Base-by-base conservation (phyloP, 805 yeast species). In the Starmerella floricola region DNA sequence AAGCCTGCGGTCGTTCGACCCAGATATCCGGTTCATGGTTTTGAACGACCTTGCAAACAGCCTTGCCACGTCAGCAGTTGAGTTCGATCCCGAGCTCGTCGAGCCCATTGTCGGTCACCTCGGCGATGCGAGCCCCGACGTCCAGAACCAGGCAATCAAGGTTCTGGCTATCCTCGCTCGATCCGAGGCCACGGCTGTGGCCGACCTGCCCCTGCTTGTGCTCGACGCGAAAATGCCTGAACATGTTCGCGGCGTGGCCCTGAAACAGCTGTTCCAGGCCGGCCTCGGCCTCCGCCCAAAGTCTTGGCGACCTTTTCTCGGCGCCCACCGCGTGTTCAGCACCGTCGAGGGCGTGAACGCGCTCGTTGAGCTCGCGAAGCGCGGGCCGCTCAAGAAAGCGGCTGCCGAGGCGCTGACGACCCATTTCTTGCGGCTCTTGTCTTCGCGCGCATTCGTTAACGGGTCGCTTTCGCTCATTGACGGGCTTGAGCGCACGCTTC, bases 1-100 rank as follows among this genome's bases (percentile, higher is more conserved):
- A 49, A 49, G 50, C 53, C 42, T 65, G 53, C 28, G 45, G 16
- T 52, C 57, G 20, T 46, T 57, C 31, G 94, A 84, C 53, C 80
- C 91, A 3, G 94, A 84, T 56, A 63, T 80, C 50, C 65, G 94
- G 57, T 84, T 76, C 62, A 84, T 84, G 94, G 93, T 87, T 2
- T 63, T 84, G 42, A 79, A 73, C 51, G 94, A 84, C 55, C 48
- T 27, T 30, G 38, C 13, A 36, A 36, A 23, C 46, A 52, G 51
- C 42, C 60, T 47, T 42, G 45, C 46, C 44, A 52, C 56, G 44
- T 59, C 65, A 45, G 6, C 37, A 61, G 51, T 44, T 12, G 33
- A 30, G 12, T 20, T 51, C 34, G 43, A 46, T 8, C 27, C 38
- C 38, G 55, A 54, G 15, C 61, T 74, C 52, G 56, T 65, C 37